These are phyloP conservation scores for Prunus yedoensis DNA, from an alignment of 331 rosid species.

Conservation along the genomic window DNA sequence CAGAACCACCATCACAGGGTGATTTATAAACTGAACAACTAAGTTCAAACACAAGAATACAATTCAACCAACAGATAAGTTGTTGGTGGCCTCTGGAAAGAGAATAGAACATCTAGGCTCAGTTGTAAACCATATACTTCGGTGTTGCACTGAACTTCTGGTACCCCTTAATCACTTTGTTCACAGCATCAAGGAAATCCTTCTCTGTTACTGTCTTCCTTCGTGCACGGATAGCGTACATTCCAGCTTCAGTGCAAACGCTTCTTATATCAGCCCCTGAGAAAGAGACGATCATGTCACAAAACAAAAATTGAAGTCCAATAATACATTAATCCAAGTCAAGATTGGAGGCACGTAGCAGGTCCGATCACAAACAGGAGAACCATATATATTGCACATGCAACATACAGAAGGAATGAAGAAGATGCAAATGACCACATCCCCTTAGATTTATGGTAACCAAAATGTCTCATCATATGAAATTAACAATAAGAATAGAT, in stretches of 20 bases:
- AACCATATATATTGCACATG: background rate
- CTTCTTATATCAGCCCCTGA: conserved; percentile 98
- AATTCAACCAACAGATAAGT: conserved; percentile 16
- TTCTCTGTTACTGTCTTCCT: conserved; percentile 97
- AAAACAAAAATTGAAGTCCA: conserved; percentile 16
- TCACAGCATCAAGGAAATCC: conserved; percentile 95
- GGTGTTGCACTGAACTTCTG: conserved; percentile 99
- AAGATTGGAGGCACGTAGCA: background rate
- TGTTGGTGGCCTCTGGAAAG: background rate
- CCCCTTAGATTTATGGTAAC: background rate
- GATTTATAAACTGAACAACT: background rate
- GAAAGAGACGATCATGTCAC: conserved; percentile 16
- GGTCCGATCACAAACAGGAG: background rate
- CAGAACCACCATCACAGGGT: background rate
- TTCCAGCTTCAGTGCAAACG: conserved; percentile 98
- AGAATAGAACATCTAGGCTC: conserved; percentile 30
- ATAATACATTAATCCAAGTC: background rate
- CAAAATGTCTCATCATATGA: background rate
- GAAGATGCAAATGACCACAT: background rate
- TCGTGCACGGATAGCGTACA: conserved; percentile 96
- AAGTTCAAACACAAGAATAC: background rate
- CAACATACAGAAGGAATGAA: background rate
- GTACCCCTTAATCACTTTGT: conserved; percentile 96
- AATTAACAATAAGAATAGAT: background rate
- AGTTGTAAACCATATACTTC: conserved; percentile 97